Evolutionary conservation across 2,329 filamentous ascomycete genomes (phyloP).

Genomic region (Cladosporium sp.): DNA sequence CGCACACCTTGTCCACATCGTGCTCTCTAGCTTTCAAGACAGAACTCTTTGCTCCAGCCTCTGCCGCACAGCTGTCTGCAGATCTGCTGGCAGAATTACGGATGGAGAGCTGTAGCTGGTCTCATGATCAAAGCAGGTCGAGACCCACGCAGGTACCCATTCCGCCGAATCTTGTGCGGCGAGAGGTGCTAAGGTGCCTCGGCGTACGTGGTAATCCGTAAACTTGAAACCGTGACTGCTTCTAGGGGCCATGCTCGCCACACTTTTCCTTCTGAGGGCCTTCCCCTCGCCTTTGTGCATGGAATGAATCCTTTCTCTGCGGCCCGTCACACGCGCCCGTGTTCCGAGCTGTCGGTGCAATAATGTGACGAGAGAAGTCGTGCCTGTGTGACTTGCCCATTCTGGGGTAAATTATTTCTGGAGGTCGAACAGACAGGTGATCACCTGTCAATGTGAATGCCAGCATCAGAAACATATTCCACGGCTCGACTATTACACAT

Average conservation of each 20-base stretch:
- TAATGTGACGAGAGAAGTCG: not conserved
- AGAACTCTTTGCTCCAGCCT: not conserved
- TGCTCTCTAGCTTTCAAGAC: not conserved
- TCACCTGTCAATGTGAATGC: no score
- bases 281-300: not conserved
- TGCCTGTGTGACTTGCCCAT: not conserved
- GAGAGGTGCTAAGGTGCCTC: no score
- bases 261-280: not conserved
- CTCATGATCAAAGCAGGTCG: constrained; percentile 7
- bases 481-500: no score
- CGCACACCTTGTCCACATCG: not conserved
- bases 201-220: no score
- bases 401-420: no score
- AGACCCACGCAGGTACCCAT: constrained; percentile 11
- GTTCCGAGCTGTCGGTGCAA: not conserved
- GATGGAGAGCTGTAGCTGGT: not conserved
- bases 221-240: not conserved
- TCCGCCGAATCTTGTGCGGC: no score
- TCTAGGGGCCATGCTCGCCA: no score
- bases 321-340: not conserved
- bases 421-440: no score
- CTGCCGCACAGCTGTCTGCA: constrained; percentile 4
- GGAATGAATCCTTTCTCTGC: not conserved
- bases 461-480: no score
- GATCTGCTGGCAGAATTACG: constrained; percentile 8